Conservation (phyloP, 1,284 basidiomycete genomes). For the Thecaphora frezii region DNA sequence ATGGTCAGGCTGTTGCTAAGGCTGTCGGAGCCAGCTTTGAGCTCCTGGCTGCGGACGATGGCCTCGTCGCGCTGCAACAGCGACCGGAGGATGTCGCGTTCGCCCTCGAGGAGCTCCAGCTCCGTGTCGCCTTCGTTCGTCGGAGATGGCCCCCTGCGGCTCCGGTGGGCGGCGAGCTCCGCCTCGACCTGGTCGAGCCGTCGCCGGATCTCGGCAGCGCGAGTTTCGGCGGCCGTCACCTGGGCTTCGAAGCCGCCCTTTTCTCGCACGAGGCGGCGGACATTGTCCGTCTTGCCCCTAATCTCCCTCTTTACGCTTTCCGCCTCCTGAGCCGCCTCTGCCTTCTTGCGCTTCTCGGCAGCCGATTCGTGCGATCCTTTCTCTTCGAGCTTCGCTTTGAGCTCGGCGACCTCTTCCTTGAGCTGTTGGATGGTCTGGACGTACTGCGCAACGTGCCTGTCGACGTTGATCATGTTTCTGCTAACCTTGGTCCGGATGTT, state of each 20-base stretch:
- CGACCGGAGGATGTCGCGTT: conserved; percentile 71
- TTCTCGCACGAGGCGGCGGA: conserved; percentile 57
- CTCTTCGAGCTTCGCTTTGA: conserved; percentile 79
- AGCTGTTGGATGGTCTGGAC: conserved; percentile 88
- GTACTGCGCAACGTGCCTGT: conserved; percentile 59
- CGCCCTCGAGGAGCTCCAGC: conserved; percentile 64
- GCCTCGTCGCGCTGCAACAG: conserved; percentile 74
- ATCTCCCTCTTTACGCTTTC: conserved; percentile 69
- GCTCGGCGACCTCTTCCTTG: conserved; percentile 77
- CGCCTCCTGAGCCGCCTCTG: conserved; percentile 65
- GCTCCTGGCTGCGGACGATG: conserved; percentile 67
- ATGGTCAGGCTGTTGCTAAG: conserved; percentile 76
- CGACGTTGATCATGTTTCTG: conserved; percentile 57
- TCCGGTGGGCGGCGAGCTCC: conserved; percentile 3
- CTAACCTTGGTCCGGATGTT: conserved; percentile 59
- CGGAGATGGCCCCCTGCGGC: neutral
- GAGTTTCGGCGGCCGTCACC: conserved; percentile 73
- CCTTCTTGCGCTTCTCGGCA: conserved; percentile 66
- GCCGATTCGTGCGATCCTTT: conserved; percentile 56
- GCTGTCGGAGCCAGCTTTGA: conserved; percentile 68
- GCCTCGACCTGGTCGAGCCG: conserved; percentile 71
- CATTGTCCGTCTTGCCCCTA: conserved; percentile 66
- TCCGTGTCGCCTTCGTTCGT: neutral
- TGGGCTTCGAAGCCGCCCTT: conserved; percentile 71
- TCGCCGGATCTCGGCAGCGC: conserved; percentile 68